phyloP scores from a whole-genome alignment of 2,329 filamentous ascomycete species.

The Colletotrichum tabaci region DNA sequence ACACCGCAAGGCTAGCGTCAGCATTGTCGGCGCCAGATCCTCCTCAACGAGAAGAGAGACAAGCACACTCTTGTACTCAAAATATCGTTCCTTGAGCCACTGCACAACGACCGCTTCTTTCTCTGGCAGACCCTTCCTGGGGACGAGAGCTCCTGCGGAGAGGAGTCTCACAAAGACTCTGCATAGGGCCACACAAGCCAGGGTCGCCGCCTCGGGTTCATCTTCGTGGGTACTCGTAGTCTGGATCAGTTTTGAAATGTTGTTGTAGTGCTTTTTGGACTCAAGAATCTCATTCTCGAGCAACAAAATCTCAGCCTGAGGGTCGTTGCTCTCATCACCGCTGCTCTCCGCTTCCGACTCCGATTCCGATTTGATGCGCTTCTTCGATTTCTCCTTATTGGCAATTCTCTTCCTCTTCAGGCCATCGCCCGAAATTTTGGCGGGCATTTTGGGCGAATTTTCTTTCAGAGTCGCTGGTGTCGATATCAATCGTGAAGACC shows the following conservation, averaged over 20 bases:
- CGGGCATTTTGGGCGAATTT: conserved; percentile 48
- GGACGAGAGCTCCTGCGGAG: conserved; percentile 78
- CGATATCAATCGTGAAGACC: conserved; percentile 28
- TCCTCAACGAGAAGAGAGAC: conserved; percentile 74
- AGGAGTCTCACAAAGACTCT: conserved; percentile 88
- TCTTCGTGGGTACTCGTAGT: conserved; percentile 63
- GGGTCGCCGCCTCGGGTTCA: conserved; percentile 70
- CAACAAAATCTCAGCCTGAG: conserved; percentile 77
- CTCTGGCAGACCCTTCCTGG: conserved; percentile 76
- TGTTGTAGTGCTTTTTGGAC: conserved; percentile 92
- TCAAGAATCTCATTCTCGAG: conserved; percentile 87
- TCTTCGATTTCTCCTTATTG: conserved; percentile 60
- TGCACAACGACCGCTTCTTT: conserved; percentile 81
- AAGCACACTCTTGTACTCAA: conserved; percentile 78
- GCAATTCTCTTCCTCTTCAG: conserved; percentile 69
- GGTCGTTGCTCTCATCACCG: conserved; percentile 65
- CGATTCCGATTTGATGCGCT: conserved; percentile 66
- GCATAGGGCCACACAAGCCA: conserved; percentile 86
- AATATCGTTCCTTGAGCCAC: conserved; percentile 84
- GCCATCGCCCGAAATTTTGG: conserved; percentile 48
- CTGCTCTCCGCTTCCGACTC: conserved; percentile 45
- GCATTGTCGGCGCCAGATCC: conserved; percentile 76
- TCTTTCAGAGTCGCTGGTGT: neutral
- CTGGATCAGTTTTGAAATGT: conserved; percentile 81
- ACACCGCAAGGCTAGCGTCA: conserved; percentile 87